Percentiles rank a stretch among this genome's conserved stretches.
Evolutionary conservation across 257 asterid genomes (phyloP).

Genomic region (Ilex asprella): DNA sequence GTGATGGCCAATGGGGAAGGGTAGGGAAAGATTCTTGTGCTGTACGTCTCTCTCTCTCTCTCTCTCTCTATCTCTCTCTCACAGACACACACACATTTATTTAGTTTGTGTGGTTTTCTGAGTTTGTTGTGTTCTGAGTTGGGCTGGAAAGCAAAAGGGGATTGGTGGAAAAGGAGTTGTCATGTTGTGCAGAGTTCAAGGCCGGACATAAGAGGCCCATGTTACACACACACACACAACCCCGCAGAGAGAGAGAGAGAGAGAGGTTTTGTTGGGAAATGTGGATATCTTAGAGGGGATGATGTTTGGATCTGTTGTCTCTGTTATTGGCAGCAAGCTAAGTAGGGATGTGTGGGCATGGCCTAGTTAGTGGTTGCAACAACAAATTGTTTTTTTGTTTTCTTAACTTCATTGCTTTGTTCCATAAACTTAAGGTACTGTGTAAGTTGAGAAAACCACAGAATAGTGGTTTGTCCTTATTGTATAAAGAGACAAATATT

Average conservation of each 20-base stretch:
- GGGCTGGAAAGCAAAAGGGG: constrained; percentile 19
- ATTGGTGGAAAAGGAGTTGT: constrained; percentile 12
- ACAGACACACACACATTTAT: neutral
- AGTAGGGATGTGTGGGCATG: constrained; percentile 18
- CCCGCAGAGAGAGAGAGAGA: constrained; percentile 1
- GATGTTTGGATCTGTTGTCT: constrained; percentile 29
- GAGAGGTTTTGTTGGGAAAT: constrained; percentile 11
- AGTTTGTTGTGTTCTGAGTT: constrained; percentile 15
- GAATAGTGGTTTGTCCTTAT: neutral
- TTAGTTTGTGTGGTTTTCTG: constrained; percentile 8
- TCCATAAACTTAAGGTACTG: constrained; percentile 1
- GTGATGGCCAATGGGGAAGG: neutral
- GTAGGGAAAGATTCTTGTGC: constrained; percentile 23
- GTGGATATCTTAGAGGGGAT: constrained; percentile 13
- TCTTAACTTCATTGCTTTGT: neutral
- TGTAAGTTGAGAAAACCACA: neutral
- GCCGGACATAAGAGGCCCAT: neutral
- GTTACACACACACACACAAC: too few relatives aligned
- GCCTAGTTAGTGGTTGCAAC: constrained; percentile 4
- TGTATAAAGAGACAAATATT: constrained; percentile 11
- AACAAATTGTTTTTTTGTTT: constrained; percentile 1
- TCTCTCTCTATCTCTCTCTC: constrained; percentile 1
- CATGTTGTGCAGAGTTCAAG: constrained; percentile 1
- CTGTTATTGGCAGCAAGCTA: constrained; percentile 19
- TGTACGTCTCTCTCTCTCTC: constrained; percentile 13